These are phyloP conservation scores for Exophiala phaeomuriformis DNA, from an alignment of 2,329 filamentous ascomycete species.

Conservation along the genomic window DNA sequence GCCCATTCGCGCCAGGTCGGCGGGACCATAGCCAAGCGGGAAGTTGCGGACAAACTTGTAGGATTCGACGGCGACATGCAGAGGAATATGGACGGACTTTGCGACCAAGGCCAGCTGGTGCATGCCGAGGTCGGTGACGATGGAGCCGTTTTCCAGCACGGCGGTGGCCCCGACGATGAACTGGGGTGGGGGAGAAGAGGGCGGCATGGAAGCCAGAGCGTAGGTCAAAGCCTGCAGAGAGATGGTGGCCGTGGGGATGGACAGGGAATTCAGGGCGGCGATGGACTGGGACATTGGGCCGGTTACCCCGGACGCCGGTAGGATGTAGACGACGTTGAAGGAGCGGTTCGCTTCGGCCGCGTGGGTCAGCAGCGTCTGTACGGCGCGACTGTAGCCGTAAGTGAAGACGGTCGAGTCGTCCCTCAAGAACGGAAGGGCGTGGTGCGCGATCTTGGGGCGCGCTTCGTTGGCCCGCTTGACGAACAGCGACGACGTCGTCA, in stretches of 20 bases:
- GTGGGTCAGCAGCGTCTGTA: constrained; percentile 64
- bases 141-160: constrained; percentile 87
- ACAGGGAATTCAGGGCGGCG: constrained; percentile 14
- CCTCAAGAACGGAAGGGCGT: constrained; percentile 69
- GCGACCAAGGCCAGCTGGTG: constrained; percentile 82
- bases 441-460: constrained; percentile 71
- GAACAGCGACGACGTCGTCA: constrained; percentile 80
- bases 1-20: constrained; percentile 47
- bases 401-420: constrained; percentile 80
- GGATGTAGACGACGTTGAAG: constrained; percentile 78
- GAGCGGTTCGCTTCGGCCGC: constrained; percentile 49
- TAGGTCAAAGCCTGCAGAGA: constrained; percentile 17
- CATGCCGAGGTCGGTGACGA: constrained; percentile 78
- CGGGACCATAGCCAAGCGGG: constrained; percentile 51
- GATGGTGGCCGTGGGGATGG: constrained; percentile 18
- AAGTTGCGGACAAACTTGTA: constrained; percentile 94
- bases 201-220: constrained; percentile 15
- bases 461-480: constrained; percentile 70
- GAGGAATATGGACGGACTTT: constrained; percentile 62
- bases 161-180: constrained; percentile 67
- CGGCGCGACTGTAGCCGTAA: constrained; percentile 78
- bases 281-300: constrained; percentile 2
- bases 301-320: constrained; percentile 31
- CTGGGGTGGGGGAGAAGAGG: constrained; percentile 32
- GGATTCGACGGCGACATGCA: constrained; percentile 89